phyloP scores from a whole-genome alignment of 305 asterid species.

The Solanum chacoense region DNA sequence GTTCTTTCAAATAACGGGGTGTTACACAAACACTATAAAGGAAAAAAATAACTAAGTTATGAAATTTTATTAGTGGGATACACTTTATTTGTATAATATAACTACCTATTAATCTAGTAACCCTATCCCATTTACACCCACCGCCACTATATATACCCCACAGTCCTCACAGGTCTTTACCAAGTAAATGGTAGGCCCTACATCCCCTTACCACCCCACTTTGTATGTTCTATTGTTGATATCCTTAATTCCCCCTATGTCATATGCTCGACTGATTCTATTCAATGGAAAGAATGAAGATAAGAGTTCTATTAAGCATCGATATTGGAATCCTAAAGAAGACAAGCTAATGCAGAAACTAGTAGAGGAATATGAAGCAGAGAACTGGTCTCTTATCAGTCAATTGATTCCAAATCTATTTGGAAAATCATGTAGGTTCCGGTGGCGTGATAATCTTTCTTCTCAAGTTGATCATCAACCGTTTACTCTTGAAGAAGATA shows the following conservation, averaged over 20 bases:
- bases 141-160: background rate
- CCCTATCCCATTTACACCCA: background rate
- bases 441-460: slow-evolving; percentile 45
- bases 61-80: background rate
- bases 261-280: too few relatives aligned
- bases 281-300: background rate
- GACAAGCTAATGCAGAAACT: slow-evolving; percentile 24
- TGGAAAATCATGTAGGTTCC: slow-evolving; percentile 32
- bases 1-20: too few relatives aligned
- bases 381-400: slow-evolving; percentile 33
- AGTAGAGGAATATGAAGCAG: slow-evolving; percentile 23
- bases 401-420: slow-evolving; percentile 29
- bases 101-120: background rate
- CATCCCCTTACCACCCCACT: too few relatives aligned
- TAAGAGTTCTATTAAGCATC: slow-evolving; percentile 26
- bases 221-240: too few relatives aligned
- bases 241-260: too few relatives aligned
- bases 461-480: slow-evolving; percentile 41
- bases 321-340: slow-evolving; percentile 34
- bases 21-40: background rate
- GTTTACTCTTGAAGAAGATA: slow-evolving; percentile 29
- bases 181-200: background rate
- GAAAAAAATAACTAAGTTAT: too few relatives aligned
- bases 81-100: too few relatives aligned
- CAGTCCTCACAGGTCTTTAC: background rate